These are phyloP conservation scores for Ilyonectria destructans DNA, from an alignment of 2,329 filamentous ascomycete species.

Conservation along the genomic window DNA sequence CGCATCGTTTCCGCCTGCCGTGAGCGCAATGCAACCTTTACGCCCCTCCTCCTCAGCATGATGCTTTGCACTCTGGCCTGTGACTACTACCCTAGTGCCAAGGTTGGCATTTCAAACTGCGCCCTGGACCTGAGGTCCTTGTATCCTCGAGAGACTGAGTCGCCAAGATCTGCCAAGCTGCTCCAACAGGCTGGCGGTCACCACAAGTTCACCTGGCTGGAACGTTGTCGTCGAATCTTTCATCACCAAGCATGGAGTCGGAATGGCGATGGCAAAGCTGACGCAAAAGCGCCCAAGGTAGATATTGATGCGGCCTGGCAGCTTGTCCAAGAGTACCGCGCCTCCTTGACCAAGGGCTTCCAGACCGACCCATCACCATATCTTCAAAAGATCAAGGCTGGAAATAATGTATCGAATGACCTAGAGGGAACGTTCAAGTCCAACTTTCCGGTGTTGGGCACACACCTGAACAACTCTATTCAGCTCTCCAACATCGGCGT, in stretches of 20 bases:
- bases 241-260: background rate
- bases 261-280: background rate
- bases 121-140: conserved; percentile 31
- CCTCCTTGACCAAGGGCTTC: background rate
- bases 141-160: conserved; percentile 1
- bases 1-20: conserved; percentile 40
- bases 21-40: conserved; percentile 40
- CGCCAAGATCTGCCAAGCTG: conserved; percentile 13
- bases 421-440: background rate
- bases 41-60: conserved; percentile 39
- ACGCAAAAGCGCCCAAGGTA: background rate
- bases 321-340: conserved; percentile 18
- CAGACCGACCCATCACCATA: background rate
- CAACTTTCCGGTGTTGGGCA: conserved; percentile 16
- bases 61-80: conserved; percentile 34
- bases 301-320: conserved; percentile 17
- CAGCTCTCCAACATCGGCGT: conserved; percentile 28
- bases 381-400: background rate
- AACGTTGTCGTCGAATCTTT: conserved; percentile 18
- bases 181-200: conserved; percentile 19
- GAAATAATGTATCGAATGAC: conserved; percentile 19
- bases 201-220: conserved; percentile 25
- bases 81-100: conserved; percentile 45
- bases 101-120: conserved; percentile 35
- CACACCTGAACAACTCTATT: conserved; percentile 25